A percentile compares a stretch with the other conserved stretches of the same genome.
Conservation (phyloP, 495 filamentous ascomycete species). For the Elasticomyces elasticus region DNA sequence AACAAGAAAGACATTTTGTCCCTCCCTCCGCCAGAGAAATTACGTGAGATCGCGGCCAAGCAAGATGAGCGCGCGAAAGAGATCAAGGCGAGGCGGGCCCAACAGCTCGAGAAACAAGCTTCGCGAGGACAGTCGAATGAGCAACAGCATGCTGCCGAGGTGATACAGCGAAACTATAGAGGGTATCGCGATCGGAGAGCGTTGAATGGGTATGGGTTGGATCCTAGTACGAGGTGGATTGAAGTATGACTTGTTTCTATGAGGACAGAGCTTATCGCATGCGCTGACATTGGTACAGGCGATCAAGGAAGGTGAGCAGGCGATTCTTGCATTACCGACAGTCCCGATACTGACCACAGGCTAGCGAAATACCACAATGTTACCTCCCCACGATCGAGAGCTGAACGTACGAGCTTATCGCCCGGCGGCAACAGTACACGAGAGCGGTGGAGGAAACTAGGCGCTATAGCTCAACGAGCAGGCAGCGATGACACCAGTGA, state of each 20-base stretch:
- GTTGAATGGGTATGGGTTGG: constrained; percentile 51
- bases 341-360: neutral
- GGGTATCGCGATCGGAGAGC: constrained; percentile 60
- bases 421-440: constrained; percentile 37
- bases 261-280: neutral
- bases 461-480: constrained; percentile 59
- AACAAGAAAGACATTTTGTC: neutral
- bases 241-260: constrained; percentile 34
- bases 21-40: constrained; percentile 14
- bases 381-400: constrained; percentile 23
- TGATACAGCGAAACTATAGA: constrained; percentile 59
- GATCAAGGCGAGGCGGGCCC: neutral
- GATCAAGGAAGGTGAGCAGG: constrained; percentile 31
- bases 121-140: constrained; percentile 7
- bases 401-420: constrained; percentile 7
- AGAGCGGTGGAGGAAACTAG: constrained; percentile 64
- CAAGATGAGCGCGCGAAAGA: constrained; percentile 19
- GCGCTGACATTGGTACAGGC: constrained; percentile 18
- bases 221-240: constrained; percentile 58
- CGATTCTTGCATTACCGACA: too few species aligned
- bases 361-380: constrained; percentile 28
- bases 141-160: constrained; percentile 36
- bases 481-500: constrained; percentile 44
- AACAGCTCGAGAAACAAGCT: neutral
- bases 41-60: constrained; percentile 23